Evolutionary conservation across 208 protist species (phyloP).

Genomic region (Trypanosoma vivax): DNA sequence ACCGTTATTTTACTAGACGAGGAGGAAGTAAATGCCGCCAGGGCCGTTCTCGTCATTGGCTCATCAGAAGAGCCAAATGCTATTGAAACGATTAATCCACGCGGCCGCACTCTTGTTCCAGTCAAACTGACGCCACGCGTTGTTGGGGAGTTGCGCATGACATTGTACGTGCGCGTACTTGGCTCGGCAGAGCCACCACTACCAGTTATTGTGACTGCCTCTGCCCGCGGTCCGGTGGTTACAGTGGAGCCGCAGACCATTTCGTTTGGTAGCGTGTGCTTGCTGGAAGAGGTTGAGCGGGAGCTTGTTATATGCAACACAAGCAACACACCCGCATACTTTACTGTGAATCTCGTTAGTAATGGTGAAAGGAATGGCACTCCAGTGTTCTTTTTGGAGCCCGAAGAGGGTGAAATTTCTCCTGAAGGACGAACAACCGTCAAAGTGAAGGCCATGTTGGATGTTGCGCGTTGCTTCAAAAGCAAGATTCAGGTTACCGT

Average conservation of each 20-base stretch:
- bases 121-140: slow-evolving; percentile 69
- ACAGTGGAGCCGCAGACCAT: slow-evolving; percentile 40
- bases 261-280: slow-evolving; percentile 62
- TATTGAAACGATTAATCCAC: slow-evolving; percentile 33
- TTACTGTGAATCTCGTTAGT: slow-evolving; percentile 15
- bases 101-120: slow-evolving; percentile 46
- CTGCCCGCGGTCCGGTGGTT: slow-evolving; percentile 69
- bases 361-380: not conserved
- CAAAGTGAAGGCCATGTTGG: slow-evolving; percentile 59
- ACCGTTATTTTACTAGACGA: slow-evolving; percentile 71
- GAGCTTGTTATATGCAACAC: slow-evolving; percentile 70
- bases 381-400: slow-evolving; percentile 29
- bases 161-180: slow-evolving; percentile 69
- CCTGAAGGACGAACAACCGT: slow-evolving; percentile 48
- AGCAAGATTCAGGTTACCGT: slow-evolving; percentile 77
- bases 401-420: slow-evolving; percentile 44
- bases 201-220: slow-evolving; percentile 54
- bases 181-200: slow-evolving; percentile 42
- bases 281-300: slow-evolving; percentile 42
- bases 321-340: slow-evolving; percentile 75
- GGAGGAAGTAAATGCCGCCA: slow-evolving; percentile 17
- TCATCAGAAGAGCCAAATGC: slow-evolving; percentile 17
- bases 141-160: slow-evolving; percentile 76
- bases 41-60: slow-evolving; percentile 31
- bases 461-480: slow-evolving; percentile 84